Conservation (phyloP, 2,329 filamentous ascomycete species). For the Whalleya microplaca region DNA sequence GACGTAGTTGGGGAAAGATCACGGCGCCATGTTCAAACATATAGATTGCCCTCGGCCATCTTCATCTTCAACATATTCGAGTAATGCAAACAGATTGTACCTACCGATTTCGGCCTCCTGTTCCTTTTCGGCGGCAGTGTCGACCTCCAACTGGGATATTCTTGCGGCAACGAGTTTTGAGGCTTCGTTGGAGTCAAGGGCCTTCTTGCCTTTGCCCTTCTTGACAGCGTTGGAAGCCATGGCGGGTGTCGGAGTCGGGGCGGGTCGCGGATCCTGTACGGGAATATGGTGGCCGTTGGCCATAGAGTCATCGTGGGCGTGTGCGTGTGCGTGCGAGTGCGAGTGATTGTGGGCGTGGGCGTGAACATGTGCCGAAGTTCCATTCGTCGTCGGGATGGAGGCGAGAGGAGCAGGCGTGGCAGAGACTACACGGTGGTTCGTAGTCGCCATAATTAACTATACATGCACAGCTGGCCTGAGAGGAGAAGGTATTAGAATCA, state of each 20-base stretch:
- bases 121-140: slow-evolving; percentile 91
- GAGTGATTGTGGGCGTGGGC: slow-evolving; percentile 35
- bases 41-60: not conserved
- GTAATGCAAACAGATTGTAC: slow-evolving; percentile 39
- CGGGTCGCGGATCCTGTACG: slow-evolving; percentile 46
- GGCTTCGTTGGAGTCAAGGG: slow-evolving; percentile 82
- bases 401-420: slow-evolving; percentile 37
- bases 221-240: slow-evolving; percentile 61
- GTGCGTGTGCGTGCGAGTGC: slow-evolving; percentile 25
- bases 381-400: slow-evolving; percentile 38
- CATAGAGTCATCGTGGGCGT: slow-evolving; percentile 40
- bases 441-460: slow-evolving; percentile 41
- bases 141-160: slow-evolving; percentile 93
- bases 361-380: slow-evolving; percentile 37
- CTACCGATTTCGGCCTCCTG: slow-evolving; percentile 94
- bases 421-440: slow-evolving; percentile 39
- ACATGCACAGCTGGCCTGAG: slow-evolving; percentile 16
- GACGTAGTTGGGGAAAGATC: not conserved
- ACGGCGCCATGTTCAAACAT: not conserved
- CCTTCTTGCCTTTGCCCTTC: slow-evolving; percentile 85
- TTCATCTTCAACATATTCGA: not conserved
- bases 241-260: slow-evolving; percentile 48
- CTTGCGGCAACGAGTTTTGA: slow-evolving; percentile 90
- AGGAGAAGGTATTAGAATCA: slow-evolving; percentile 5
- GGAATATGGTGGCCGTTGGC: slow-evolving; percentile 45